These are phyloP conservation scores for Cutaneotrichosporon cavernicola DNA, from an alignment of 1,284 basidiomycete species.

Conservation along the genomic window DNA sequence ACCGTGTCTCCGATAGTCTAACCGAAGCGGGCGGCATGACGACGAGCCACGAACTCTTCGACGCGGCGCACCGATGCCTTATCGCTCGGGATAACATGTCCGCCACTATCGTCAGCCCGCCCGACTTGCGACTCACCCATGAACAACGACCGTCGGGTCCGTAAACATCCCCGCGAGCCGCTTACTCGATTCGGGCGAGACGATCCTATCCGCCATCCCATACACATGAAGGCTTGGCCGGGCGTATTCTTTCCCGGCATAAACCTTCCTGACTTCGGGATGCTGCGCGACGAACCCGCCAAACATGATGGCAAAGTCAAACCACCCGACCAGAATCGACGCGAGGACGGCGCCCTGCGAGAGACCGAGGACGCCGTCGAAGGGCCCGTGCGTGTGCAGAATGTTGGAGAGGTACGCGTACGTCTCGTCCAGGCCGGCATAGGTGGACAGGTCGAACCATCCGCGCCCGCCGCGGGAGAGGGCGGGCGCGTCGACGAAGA, in stretches of 20 bases:
- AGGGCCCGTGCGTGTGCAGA: slow-evolving; percentile 50
- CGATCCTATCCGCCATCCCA: slow-evolving; percentile 74
- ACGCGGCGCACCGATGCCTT: no score
- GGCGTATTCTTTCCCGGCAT: slow-evolving; percentile 54
- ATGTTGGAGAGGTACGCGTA: slow-evolving; percentile 52
- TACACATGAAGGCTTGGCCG: slow-evolving; percentile 69
- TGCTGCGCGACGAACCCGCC: slow-evolving; percentile 48
- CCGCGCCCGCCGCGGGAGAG: not conserved
- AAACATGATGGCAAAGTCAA: slow-evolving; percentile 58
- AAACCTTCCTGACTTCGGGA: slow-evolving; percentile 14
- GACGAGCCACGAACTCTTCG: no score
- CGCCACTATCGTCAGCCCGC: not conserved
- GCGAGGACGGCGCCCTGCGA: slow-evolving; percentile 81
- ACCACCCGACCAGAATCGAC: slow-evolving; percentile 66
- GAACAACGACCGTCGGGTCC: slow-evolving; percentile 2
- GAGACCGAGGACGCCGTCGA: slow-evolving; percentile 73
- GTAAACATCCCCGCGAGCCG: slow-evolving; percentile 49
- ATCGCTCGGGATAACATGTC: slow-evolving; percentile 5
- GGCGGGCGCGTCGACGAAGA: slow-evolving; percentile 11
- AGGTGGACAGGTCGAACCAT: slow-evolving; percentile 4
- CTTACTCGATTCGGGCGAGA: slow-evolving; percentile 67
- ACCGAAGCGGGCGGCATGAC: no score
- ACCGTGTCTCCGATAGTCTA: no score
- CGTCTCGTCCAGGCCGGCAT: slow-evolving; percentile 62
- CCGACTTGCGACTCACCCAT: not conserved